Evolutionary conservation across 176 grass and related monocot genomes (phyloP), one percentile per base, ranked within the genome.

Genomic region (Metroxylon sagu): DNA sequence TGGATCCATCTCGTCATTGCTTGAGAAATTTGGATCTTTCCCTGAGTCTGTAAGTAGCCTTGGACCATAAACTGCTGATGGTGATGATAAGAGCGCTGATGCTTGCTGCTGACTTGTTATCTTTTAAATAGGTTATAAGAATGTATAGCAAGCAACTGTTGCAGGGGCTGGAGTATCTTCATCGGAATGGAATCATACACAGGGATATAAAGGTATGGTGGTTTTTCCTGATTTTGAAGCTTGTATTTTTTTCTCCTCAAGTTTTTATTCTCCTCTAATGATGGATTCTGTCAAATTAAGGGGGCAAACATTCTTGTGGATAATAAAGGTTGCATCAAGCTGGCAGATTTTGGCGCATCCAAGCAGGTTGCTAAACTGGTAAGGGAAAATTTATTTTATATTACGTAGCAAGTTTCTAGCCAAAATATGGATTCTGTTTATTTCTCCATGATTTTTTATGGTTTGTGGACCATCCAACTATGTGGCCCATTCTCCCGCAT

Each of bases 261-360:
- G 31, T 39, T 50, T n/a, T 27, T 35, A 61, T 25, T 57, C 53
- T 56, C 51, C 70, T 71, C 19, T 12, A 79, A 50, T 35, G 6
- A 35, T 7, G 31, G 31, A 35, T 35, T 35, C 31, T 35, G 31
- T 35, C 26, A 50, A 80, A 73, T 76, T 76, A 76, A 92, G 88
- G 93, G 93, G 10, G 93, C 93, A 69, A 98, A 98, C 56, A 98
- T 98, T 82, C 93, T 98, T 70, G 87, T 98, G 14, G 93, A 98
- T 74, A 92, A 98, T 59, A 98, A 98, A 79, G 93, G 93, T 12
- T 98, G 93, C 79, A 92, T 98, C 70, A 98, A 98, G 60, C 84
- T 98, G 65, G 93, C 93, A 14, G 93, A 98, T 85, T 98, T 98
- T 81, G 93, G 93, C 23, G 93, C 93, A 74, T 98, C 93, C 28